Base-by-base conservation (phyloP, 805 yeast species). In the Groenewaldozyma tartarivorans region DNA sequence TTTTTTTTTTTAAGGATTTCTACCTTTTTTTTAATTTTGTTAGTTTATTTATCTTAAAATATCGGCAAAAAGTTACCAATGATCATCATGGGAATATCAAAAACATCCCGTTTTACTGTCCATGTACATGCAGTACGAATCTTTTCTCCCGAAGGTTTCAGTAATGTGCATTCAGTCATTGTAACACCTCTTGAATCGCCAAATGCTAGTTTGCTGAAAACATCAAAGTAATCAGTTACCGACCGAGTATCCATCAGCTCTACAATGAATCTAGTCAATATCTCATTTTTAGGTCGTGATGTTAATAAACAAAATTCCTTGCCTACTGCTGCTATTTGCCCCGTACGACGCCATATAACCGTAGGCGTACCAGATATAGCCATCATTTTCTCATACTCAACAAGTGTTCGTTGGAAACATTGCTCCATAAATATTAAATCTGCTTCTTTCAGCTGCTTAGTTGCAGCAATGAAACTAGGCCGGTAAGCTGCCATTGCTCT, bases 321-420 rank as follows among this genome's bases (percentile, higher is more conserved):
- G 4, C 87, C 80, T 6, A 81, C 74, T 5, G 83, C 83, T 7
- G 82, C 87, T 33, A 85, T 77, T 55, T 84, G 94, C 6, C 94
- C 94, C 0, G 94, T 81, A 32, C 94, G 64, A 51, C 94, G 67
- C 94, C 94, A 84, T 48, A 83, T 79, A 15, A 82, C 77, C 2
- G 90, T 79, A 1, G 94, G 94, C 1, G 84, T 75, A 7, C 87
- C 80, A 16, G 81, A 77, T 43, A 77, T 53, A 18, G 66, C 63
- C 11, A 69, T 60, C 44, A 64, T 62, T 57, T 60, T 67, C 52
- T 75, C 79, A 44, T 71, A 72, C 42, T 83, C 88, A 51, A 70
- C 47, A 18, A 76, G 51, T 0, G 79, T 67, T 38, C 81, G 53
- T 46, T 76, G 81, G 45, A 76, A 71, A 9, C 75, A 70, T 35